Evolutionary conservation across 1,284 basidiomycete genomes (phyloP), one percentile per base, ranked within the genome.

Genomic region (Meripilus lineatus): DNA sequence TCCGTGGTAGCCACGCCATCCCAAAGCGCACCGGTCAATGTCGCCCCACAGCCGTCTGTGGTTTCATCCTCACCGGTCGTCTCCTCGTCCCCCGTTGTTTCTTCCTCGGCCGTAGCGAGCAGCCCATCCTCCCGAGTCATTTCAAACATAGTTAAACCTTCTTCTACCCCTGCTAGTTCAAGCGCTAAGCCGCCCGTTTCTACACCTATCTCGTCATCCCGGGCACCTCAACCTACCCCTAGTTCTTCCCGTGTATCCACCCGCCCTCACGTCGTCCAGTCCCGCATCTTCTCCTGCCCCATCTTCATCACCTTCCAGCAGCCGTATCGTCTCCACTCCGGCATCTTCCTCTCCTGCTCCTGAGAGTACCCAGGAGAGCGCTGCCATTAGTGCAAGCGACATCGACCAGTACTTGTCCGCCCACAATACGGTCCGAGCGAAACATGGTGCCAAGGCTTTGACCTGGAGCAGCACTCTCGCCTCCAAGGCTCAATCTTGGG

Each of bases 401-500:
- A 62, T 62, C 30, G 15, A 54, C 18, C 48, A 55, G 25, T 83
- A 80, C 51, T 67, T 86, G 28, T 48, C 59, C 7, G 70, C 66
- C 8, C 84, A 87, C 62, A 87, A 86, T 62, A 58, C 65, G 1
- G 55, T 78, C 47, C 75, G 83, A 28, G 67, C 75, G 1, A 61
- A 73, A 48, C 80, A 85, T 55, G 81, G 80, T 38, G 84, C 83
- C 14, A 46, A 58, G 2, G 50, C 72, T 18, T 62, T 88, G 36
- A 71, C 70, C 1, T 86, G 82, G 82, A 78, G 67, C 57, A 62
- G 77, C 40, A 59, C 64, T 7, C 60, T 81, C 25, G 77, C 79
- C 3, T 52, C 55, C 17, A 73, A 73, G 46, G 84, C 83, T 23
- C 77, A 81, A 57, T 50, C 71, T 47, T 86, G 83, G 84, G 80